Evolutionary conservation across 768 basidiomycete genomes (phyloP), one percentile per base, ranked within the genome.

Genomic region (Tremella yokohamensis): DNA sequence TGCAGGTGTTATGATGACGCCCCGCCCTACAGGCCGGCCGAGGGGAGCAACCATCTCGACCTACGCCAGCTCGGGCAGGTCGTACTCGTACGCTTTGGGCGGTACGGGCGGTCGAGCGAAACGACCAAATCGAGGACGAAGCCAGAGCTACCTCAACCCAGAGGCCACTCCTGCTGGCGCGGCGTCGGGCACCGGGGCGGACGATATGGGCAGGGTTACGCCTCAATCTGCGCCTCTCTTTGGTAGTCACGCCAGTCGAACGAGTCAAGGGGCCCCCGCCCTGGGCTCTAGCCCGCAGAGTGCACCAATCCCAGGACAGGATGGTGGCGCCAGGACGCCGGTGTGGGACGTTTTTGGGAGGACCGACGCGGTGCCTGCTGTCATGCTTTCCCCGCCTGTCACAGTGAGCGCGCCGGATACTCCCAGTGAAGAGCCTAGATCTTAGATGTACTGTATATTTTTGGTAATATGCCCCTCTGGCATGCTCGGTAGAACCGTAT

Each of bases 51-150:
- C 45, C 3, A 29, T 53, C 20, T 45, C 60, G n/a, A 29, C 58
- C 18, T 2, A 38, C 37, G 45, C 49, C 24, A 42, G 22, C 22
- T 25, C 56, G 20, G 42, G 44, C 37, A 13, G 63, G 18, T 56
- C 54, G 15, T 69, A 50, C 34, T 62, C 62, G 3, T 77, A 77
- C 54, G 73, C 70, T 1, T 60, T 77, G 1, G 76, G 76, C 11
- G 76, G 76, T 15, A 72, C 74, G 3, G 76, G 76, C n/a, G 76
- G 76, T 13, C 58, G 76, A 38, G 74, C 74, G 40, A 52, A 45
- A 6, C 47, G 68, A 39, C 38, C 65, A 52, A 57, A 37, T 25
- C 54, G 48, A 15, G 34, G 42, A 16, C 24, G 45, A 19, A 29
- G 19, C 29, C 25, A 20, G 44, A 19, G 47, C 25, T 34, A 34